Conservation (phyloP, 2,329 filamentous ascomycete genomes). For the Phaeosphaeriaceae sp. region DNA sequence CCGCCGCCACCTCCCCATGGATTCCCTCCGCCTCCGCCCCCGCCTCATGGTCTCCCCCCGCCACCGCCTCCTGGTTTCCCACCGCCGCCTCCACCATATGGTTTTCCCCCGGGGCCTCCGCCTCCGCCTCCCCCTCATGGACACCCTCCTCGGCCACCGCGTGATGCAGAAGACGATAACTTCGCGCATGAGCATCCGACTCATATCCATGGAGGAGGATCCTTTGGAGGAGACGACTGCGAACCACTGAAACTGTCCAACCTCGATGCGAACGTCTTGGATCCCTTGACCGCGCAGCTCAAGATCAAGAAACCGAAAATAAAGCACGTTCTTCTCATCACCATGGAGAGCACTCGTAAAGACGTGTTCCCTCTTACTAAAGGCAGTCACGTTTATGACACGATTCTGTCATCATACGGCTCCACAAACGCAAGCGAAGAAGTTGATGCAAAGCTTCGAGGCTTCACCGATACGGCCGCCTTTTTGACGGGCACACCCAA, state of each 20-base stretch:
- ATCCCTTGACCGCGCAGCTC: conserved; percentile 3
- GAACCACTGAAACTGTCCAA: conserved; percentile 21
- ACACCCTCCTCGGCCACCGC: neutral
- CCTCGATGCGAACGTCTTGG: conserved; percentile 13
- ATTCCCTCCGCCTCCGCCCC: neutral
- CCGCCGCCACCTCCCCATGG: neutral
- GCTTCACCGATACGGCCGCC: conserved; percentile 11
- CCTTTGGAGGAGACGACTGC: conserved; percentile 5
- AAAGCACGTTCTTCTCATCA: conserved; percentile 21
- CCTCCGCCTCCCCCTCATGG: neutral
- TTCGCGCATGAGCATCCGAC: neutral
- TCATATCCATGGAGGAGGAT: conserved; percentile 9
- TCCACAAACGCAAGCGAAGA: conserved; percentile 10
- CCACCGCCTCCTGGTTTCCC: neutral
- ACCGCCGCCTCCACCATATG: neutral
- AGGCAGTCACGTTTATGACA: conserved; percentile 18
- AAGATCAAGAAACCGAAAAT: conserved; percentile 14
- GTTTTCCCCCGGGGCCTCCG: neutral
- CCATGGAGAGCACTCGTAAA: conserved; percentile 24
- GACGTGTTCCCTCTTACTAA: conserved; percentile 23
- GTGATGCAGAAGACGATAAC: neutral
- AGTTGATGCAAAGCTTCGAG: conserved; percentile 15
- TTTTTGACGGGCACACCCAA: conserved; percentile 18
- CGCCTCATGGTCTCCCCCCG: neutral
- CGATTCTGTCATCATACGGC: conserved; percentile 13